A percentile compares a stretch with the other conserved stretches of the same genome.
Conservation (phyloP, 2,329 filamentous ascomycete species). For the Curvularia eragrostidis region DNA sequence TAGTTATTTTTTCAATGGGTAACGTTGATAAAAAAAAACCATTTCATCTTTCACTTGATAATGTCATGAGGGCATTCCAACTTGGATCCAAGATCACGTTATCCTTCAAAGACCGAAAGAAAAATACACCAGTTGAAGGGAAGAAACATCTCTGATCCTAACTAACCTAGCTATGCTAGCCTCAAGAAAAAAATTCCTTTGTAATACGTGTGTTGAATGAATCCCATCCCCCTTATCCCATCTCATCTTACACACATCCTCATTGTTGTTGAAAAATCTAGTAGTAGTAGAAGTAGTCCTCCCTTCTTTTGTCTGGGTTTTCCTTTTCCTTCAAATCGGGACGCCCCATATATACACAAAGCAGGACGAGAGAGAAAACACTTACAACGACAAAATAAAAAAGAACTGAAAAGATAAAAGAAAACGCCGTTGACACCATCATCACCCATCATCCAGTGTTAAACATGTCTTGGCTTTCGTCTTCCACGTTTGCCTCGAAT, state of each 20-base stretch:
- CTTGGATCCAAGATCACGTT: too few species aligned
- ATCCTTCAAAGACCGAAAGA: too few species aligned
- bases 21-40: too few species aligned
- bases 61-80: too few species aligned
- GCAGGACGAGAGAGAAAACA: neutral
- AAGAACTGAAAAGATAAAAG: too few species aligned
- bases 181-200: neutral
- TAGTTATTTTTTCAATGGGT: neutral
- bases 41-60: too few species aligned
- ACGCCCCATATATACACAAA: neutral
- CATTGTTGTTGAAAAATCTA: conserved; percentile 1
- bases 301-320: neutral
- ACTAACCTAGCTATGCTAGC: neutral
- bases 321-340: too few species aligned
- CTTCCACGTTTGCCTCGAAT: neutral
- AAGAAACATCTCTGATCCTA: neutral
- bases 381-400: too few species aligned
- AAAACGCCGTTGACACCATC: neutral
- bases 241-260: neutral
- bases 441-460: neutral
- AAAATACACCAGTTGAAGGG: neutral
- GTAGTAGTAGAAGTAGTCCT: too few species aligned
- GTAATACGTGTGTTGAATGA: conserved; percentile 1
- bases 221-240: neutral
- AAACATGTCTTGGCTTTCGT: neutral